Percentiles rank a stretch among this genome's conserved stretches.
phyloP scores from a whole-genome alignment of 164 flowering plant species.

The Buxus sempervirens region DNA sequence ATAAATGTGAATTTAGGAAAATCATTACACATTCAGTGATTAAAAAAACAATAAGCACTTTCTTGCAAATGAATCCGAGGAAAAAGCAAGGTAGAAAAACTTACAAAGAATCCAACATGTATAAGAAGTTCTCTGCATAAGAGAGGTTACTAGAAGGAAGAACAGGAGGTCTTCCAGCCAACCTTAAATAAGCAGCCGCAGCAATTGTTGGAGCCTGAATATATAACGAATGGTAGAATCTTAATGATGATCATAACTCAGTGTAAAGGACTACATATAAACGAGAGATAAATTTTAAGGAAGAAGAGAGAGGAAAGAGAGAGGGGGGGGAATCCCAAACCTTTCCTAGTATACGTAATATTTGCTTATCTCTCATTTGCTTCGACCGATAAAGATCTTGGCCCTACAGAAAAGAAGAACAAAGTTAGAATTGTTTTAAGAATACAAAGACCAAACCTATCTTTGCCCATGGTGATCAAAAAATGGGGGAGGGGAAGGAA shows the following conservation, averaged over 20 bases:
- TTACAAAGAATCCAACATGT: conserved; percentile 98
- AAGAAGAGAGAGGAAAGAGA: too few relatives aligned
- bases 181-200: conserved; percentile 93
- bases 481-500: too few relatives aligned
- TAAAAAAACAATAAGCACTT: background rate
- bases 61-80: background rate
- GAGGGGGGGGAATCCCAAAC: too few relatives aligned
- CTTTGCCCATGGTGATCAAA: background rate
- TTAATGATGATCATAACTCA: background rate
- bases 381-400: conserved; percentile 92
- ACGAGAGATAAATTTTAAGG: background rate
- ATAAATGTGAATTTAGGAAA: too few relatives aligned
- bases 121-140: conserved; percentile 94
- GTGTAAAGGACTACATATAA: background rate
- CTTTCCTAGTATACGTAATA: conserved; percentile 96
- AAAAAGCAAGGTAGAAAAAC: conserved; percentile 25
- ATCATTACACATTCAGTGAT: background rate
- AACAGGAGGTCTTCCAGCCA: conserved; percentile 99
- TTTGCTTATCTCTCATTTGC: conserved; percentile 95
- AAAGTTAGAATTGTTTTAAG: conserved; percentile 6
- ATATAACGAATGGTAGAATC: conserved; percentile 1
- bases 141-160: conserved; percentile 93
- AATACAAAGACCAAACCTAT: background rate
- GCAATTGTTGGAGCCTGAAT: conserved; percentile 95
- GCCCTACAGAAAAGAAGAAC: conserved; percentile 50